phyloP scores from a whole-genome alignment of 805 yeast genomes.

The Starmerella sp. region DNA sequence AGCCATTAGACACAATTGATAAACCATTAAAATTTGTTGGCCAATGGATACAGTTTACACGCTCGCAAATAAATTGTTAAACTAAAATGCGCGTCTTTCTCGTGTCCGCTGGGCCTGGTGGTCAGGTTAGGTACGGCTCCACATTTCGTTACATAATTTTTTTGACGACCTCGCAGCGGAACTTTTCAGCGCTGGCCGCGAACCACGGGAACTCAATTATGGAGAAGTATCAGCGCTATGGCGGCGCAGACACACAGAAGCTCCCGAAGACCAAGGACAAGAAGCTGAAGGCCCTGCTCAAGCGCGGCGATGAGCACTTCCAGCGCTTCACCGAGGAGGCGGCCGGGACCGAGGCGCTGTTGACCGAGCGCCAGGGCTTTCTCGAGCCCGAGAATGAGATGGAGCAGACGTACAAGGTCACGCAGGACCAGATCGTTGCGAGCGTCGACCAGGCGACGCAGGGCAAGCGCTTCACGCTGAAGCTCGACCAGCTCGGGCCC shows the following conservation, averaged over 20 bases:
- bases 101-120: background rate
- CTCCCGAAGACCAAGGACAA: conserved; percentile 45
- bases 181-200: background rate
- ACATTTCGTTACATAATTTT: background rate
- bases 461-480: conserved; percentile 60
- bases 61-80: no score
- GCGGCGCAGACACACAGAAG: conserved; percentile 33
- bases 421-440: conserved; percentile 63
- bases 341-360: conserved; percentile 71
- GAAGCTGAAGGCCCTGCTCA: conserved; percentile 30
- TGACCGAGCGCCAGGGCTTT: conserved; percentile 76
- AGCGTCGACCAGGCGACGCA: conserved; percentile 70
- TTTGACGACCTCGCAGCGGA: background rate
- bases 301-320: conserved; percentile 58
- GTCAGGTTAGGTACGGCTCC: background rate
- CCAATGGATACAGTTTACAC: no score
- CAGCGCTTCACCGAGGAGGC: conserved; percentile 73
- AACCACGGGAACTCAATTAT: conserved; percentile 2
- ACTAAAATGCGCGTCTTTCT: no score
- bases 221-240: conserved; percentile 29
- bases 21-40: no score
- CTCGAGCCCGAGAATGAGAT: conserved; percentile 84
- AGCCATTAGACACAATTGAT: no score
- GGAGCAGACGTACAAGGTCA: conserved; percentile 82
- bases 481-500: conserved; percentile 73